Evolutionary conservation across 176 grass and related monocot genomes (phyloP), one percentile per base, ranked within the genome.

Genomic region (Musa acuminata): DNA sequence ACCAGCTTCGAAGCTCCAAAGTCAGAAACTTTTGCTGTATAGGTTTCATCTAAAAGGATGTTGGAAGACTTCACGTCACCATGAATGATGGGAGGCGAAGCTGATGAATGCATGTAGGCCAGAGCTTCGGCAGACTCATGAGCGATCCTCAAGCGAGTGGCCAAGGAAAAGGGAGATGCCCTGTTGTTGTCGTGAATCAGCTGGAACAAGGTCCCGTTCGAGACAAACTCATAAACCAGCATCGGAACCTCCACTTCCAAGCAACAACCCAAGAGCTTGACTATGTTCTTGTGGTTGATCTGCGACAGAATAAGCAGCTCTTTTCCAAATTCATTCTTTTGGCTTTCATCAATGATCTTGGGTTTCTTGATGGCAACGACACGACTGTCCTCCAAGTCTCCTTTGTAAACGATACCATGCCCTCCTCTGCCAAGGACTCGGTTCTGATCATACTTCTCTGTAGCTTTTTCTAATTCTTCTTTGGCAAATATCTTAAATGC

Each of bases 231-330:
- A 73, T 73, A 73, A 16, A 73, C 72, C 13, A 73, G 11, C 23
- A 73, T 55, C 0, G 23, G 72, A 54, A 73, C 72, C 72, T 73
- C 52, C 11, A 73, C 72, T 55, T 73, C 72, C 22, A 73, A 73
- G 12, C 72, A 73, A 9, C 72, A 73, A 2, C 72, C 72, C 51
- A 73, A 73, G 52, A 73, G 72, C 72, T 73, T 73, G 0, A 73
- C 72, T 55, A 73, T 73, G 16, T 73, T 29, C 72, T 29, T 73
- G 25, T 73, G 72, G 22, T 73, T 73, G 72, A 73, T 55, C 7
- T 73, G 50, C 3, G 72, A 73, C 1, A 73, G 72, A n/a, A 73
- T 55, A 27, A 73, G 9, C 72, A 73, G 35, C 14, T 73, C 71
- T 16, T 55, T 73, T 55, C 71, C 71, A 55, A 73, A 73, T 26